Evolutionary conservation across 768 basidiomycete genomes (phyloP).

Genomic region (Trametes cingulata): DNA sequence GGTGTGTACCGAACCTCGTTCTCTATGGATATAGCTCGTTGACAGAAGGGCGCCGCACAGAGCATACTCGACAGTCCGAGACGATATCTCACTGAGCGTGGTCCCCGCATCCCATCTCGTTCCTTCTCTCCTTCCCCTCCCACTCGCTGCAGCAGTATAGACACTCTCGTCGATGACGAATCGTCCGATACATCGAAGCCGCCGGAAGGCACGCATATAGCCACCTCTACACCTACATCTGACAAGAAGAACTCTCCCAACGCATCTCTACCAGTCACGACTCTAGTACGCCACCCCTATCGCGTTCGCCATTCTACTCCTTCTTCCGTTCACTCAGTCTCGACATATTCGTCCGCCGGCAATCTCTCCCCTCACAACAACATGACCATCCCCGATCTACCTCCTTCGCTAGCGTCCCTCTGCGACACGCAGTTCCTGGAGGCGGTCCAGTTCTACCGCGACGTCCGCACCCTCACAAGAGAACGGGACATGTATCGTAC

Average conservation of each 20-base stretch:
- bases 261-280: not conserved
- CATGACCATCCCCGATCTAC: not conserved
- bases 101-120: not conserved
- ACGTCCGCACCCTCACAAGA: not conserved
- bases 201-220: not conserved
- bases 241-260: not conserved
- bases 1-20: too few relatives aligned
- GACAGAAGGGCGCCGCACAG: too few relatives aligned
- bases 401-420: not conserved
- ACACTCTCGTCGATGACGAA: not conserved
- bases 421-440: not conserved
- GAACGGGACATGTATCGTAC: constrained; percentile 16
- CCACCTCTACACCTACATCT: not conserved
- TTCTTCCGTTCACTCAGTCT: too few relatives aligned
- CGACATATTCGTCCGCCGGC: not conserved
- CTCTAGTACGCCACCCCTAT: not conserved
- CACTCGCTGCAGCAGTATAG: not conserved
- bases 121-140: not conserved
- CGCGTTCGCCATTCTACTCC: not conserved
- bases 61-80: too few relatives aligned
- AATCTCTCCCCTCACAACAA: not conserved
- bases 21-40: too few relatives aligned
- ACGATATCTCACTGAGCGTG: too few relatives aligned
- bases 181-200: not conserved
- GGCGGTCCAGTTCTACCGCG: not conserved